Evolutionary conservation across 2,329 filamentous ascomycete species (phyloP), one percentile per base, ranked within the genome.

Genomic region (Exophiala alcalophila): DNA sequence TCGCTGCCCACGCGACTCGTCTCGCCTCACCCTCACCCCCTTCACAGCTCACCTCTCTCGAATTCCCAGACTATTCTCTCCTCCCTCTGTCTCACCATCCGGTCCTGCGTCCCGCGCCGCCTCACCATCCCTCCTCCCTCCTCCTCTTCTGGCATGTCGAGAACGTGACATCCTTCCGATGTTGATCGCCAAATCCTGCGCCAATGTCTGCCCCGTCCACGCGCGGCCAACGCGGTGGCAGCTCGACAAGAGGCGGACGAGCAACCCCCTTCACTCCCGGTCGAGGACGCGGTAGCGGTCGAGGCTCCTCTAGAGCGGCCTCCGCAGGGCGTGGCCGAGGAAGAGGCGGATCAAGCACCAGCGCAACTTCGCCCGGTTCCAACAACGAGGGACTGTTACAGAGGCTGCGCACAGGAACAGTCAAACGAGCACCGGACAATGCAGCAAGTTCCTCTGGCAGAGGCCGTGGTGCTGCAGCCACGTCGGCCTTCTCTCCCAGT

Each of bases 181-280:
- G 50, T 50, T 50, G 50, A 50, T 47, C 36, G 27, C 39, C 16
- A 35, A 29, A 18, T 23, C 12, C 16, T 28, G 35, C 34, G 40
- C 37, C 42, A 41, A 54, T 54, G 51, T 54, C 49, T 47, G 45
- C 51, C 38, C 51, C 41, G 41, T 42, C 46, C 47, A 44, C 39
- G 27, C 51, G 51, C 46, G 49, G 49, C 24, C 51, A 47, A 37
- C 50, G 51, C 43, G 51, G 51, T 40, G 51, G 51, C 39, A 46
- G 32, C 36, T 38, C 44, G n/a, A 36, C 44, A 12, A 51, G 49
- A 38, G 51, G 38, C 16, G 40, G 24, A 34, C 45, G 51, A 46
- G 49, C 31, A 15, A 40, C 34, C 15, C 24, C 33, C 23, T 36
- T 25, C 19, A 23, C 36, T 14, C 11, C 37, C 20, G 35, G 24